Conservation (phyloP, 2,329 filamentous ascomycete genomes). For the Cercospora sp. region DNA sequence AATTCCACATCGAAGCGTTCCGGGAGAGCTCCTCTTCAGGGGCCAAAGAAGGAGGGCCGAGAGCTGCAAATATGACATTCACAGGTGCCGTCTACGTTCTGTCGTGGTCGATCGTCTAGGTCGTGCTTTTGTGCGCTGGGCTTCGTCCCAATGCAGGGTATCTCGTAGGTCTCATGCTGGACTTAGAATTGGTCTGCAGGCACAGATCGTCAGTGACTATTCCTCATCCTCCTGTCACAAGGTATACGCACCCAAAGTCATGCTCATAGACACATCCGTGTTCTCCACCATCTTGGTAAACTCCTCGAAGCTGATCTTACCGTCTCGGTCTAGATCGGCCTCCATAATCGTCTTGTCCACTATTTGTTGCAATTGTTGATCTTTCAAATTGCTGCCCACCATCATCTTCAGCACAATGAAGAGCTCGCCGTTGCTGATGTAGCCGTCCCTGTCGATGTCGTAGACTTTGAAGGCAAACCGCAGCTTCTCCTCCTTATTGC, state of each 20-base stretch:
- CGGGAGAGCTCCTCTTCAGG: neutral
- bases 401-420: slow-evolving; percentile 99
- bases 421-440: slow-evolving; percentile 97
- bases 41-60: neutral
- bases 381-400: slow-evolving; percentile 98
- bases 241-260: slow-evolving; percentile 61
- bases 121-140: neutral
- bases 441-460: slow-evolving; percentile 97
- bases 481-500: slow-evolving; percentile 98
- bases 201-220: neutral
- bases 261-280: slow-evolving; percentile 71
- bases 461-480: slow-evolving; percentile 99
- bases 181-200: slow-evolving; percentile 27
- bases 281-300: slow-evolving; percentile 99
- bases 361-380: slow-evolving; percentile 97
- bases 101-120: neutral
- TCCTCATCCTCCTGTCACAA: too few relatives aligned
- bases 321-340: slow-evolving; percentile 91
- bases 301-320: slow-evolving; percentile 98
- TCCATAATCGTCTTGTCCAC: slow-evolving; percentile 99
- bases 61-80: neutral
- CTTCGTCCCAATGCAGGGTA: slow-evolving; percentile 6
- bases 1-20: neutral
- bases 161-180: slow-evolving; percentile 16
- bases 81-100: neutral